Percentiles rank a stretch among this genome's conserved stretches.
phyloP scores from a whole-genome alignment of 106 monocot species.

The Apostasia ramifera region DNA sequence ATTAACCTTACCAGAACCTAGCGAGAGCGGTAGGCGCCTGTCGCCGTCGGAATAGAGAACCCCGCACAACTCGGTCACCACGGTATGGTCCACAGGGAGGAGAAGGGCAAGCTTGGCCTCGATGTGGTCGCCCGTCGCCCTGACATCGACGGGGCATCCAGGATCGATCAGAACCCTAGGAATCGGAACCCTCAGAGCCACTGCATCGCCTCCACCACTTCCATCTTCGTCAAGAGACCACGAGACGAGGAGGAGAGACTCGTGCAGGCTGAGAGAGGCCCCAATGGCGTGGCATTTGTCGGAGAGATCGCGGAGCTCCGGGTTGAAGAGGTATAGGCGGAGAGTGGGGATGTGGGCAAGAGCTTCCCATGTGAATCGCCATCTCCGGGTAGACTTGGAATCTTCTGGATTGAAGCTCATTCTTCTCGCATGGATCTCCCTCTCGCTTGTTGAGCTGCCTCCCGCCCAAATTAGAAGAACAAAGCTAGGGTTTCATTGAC shows the following conservation, averaged over 20 bases:
- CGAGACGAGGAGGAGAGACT: conserved; percentile 30
- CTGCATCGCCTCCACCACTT: neutral
- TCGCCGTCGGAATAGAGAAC: conserved; percentile 8
- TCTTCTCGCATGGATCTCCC: neutral
- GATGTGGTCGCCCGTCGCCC: conserved; percentile 36
- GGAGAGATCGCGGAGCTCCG: conserved; percentile 21
- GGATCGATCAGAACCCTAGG: conserved; percentile 57
- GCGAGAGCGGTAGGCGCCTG: conserved; percentile 7
- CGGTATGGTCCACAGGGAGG: conserved; percentile 48
- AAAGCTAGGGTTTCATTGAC: neutral
- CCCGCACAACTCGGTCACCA: conserved; percentile 12
- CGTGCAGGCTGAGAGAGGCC: conserved; percentile 17
- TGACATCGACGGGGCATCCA: conserved; percentile 13
- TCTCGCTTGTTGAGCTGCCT: neutral
- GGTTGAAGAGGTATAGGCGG: conserved; percentile 45
- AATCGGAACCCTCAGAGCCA: conserved; percentile 32
- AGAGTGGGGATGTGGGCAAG: conserved; percentile 53
- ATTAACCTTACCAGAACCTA: conserved; percentile 38
- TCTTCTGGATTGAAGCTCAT: conserved; percentile 15
- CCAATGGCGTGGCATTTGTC: conserved; percentile 8
- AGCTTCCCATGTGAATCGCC: conserved; percentile 63
- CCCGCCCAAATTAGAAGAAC: neutral
- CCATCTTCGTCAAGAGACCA: conserved; percentile 21
- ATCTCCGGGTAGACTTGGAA: conserved; percentile 17
- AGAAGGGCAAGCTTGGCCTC: conserved; percentile 43